phyloP scores from a whole-genome alignment of 179 eudicot species.

The Corrigiola litoralis region DNA sequence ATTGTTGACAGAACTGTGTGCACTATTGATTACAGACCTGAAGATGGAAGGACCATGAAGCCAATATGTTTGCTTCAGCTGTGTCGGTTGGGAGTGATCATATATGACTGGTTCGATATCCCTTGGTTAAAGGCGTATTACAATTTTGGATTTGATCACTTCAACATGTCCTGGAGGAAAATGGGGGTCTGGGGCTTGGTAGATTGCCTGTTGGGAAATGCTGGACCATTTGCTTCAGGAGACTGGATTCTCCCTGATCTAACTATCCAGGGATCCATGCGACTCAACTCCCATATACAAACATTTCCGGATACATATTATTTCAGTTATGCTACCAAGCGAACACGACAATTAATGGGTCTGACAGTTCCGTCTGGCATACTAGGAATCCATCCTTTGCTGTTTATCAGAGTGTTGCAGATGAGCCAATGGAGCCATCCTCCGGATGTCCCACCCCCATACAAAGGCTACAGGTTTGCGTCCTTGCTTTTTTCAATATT shows the following conservation, averaged over 20 bases:
- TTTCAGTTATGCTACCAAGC: conserved; percentile 89
- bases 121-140: conserved; percentile 72
- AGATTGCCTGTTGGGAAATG: conserved; percentile 66
- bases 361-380: conserved; percentile 68
- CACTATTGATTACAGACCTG: conserved; percentile 51
- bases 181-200: conserved; percentile 69
- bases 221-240: conserved; percentile 85
- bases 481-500: conserved; percentile 7
- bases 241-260: conserved; percentile 97
- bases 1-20: conserved; percentile 2
- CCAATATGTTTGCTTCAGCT: conserved; percentile 66
- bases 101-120: conserved; percentile 91
- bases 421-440: conserved; percentile 92
- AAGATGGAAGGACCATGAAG: conserved; percentile 69
- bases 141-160: conserved; percentile 95
- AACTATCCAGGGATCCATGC: conserved; percentile 74
- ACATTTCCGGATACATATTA: conserved; percentile 89
- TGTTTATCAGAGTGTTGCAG: conserved; percentile 80
- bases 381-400: conserved; percentile 73
- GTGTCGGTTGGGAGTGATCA: conserved; percentile 62
- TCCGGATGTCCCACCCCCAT: conserved; percentile 70
- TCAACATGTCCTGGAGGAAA: conserved; percentile 78
- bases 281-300: conserved; percentile 51
- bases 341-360: conserved; percentile 59
- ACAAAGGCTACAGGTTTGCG: conserved; percentile 74